These are phyloP conservation scores for Ganoderma multipileum DNA, from an alignment of 1,284 basidiomycete genomes.

Conservation along the genomic window DNA sequence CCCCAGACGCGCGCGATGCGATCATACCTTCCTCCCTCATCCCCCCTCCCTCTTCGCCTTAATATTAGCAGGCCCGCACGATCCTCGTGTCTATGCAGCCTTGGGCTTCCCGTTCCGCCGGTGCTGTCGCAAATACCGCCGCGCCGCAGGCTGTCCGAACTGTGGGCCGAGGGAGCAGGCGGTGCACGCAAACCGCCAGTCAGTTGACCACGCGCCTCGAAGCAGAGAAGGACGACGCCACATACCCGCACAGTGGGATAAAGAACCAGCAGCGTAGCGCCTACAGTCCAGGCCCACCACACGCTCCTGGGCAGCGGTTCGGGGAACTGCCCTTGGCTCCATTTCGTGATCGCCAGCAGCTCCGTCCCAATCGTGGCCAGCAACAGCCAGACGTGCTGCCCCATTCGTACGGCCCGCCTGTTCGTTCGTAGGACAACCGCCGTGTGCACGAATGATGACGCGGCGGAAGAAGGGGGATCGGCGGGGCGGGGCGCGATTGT, in stretches of 20 bases:
- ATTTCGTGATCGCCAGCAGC: constrained; percentile 75
- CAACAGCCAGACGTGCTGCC: constrained; percentile 84
- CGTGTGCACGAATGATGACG: constrained; percentile 5
- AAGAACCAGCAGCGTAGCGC: constrained; percentile 60
- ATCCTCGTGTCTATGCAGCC: constrained; percentile 33
- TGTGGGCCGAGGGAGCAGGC: constrained; percentile 20
- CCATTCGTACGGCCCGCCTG: constrained; percentile 83
- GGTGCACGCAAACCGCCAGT: constrained; percentile 21
- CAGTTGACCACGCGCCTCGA: constrained; percentile 19
- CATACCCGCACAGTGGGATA: constrained; percentile 73
- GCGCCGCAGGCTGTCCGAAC: constrained; percentile 47
- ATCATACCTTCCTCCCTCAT: background rate
- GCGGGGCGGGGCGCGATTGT: constrained; percentile 23
- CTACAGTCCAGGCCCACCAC: constrained; percentile 69
- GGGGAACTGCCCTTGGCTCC: constrained; percentile 75
- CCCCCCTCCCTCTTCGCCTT: background rate
- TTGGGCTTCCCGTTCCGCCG: constrained; percentile 38
- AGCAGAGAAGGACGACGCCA: constrained; percentile 19
- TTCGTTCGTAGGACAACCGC: constrained; percentile 9
- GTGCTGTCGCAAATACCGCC: constrained; percentile 43
- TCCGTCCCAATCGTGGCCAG: constrained; percentile 84
- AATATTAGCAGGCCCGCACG: background rate
- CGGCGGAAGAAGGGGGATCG: constrained; percentile 1
- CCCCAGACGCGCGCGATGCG: constrained; percentile 10
- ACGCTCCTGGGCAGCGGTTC: constrained; percentile 68